These are phyloP conservation scores for Tolypocladium ophioglossoides DNA, from an alignment of 2,329 filamentous ascomycete genomes.

Conservation along the genomic window DNA sequence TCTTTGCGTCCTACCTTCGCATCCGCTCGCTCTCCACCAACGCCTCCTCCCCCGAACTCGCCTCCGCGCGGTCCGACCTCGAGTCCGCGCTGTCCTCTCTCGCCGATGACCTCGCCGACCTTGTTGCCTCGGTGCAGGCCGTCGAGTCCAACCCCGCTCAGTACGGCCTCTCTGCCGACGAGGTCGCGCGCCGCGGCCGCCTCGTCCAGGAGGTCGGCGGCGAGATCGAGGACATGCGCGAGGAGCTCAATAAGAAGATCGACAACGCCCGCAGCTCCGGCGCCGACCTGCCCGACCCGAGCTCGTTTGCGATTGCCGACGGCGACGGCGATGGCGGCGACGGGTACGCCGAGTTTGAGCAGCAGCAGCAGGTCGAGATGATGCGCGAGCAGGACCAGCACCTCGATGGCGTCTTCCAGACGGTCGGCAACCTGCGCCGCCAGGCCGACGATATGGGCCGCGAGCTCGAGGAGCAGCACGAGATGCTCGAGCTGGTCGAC, in stretches of 20 bases:
- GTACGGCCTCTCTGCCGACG: constrained; percentile 75
- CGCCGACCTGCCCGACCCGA: constrained; percentile 42
- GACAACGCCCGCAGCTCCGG: constrained; percentile 21
- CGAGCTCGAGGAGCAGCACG: constrained; percentile 88
- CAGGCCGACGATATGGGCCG: constrained; percentile 95
- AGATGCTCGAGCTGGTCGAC: constrained; percentile 81
- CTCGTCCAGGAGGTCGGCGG: constrained; percentile 82
- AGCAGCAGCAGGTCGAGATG: constrained; percentile 81
- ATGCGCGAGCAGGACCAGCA: constrained; percentile 93
- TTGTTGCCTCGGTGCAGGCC: constrained; percentile 75
- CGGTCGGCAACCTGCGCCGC: constrained; percentile 78
- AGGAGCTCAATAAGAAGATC: constrained; percentile 59
- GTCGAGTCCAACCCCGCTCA: constrained; percentile 79
- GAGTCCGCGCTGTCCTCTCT: constrained; percentile 54
- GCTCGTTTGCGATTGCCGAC: constrained; percentile 43
- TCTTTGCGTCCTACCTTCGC: constrained; percentile 90
- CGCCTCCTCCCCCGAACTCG: constrained; percentile 70
- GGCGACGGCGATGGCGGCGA: constrained; percentile 38
- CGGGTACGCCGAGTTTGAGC: constrained; percentile 74
- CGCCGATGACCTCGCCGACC: constrained; percentile 76
- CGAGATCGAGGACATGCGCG: constrained; percentile 82
- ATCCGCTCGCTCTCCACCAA: constrained; percentile 77
- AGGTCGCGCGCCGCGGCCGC: constrained; percentile 68
- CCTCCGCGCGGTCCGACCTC: constrained; percentile 64
- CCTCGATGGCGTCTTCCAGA: constrained; percentile 84